Base-by-base conservation (phyloP, 2,329 filamentous ascomycete species). In the Aureobasidium sp. region DNA sequence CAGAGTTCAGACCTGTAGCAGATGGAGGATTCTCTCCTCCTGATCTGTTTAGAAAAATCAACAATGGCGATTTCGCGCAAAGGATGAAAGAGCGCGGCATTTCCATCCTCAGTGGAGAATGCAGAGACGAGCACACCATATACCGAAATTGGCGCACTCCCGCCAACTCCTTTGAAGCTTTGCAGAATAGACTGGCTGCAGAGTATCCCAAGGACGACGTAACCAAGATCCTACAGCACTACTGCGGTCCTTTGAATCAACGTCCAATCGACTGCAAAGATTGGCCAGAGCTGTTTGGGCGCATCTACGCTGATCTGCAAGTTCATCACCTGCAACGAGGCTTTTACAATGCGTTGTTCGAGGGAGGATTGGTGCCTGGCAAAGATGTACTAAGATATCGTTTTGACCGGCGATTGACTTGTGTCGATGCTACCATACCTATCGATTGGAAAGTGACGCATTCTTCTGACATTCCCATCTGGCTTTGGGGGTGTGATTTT, bases 261-360 rank as follows among this genome's bases (percentile, higher is more conserved):
- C 67, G 83, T 0, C 79, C 80, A 0, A 10, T 66, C 0, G 68
- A 68, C 7, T 77, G 72, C 52, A 68, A 70, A 47, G 71, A 78
- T 66, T 84, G 82, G 82, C 65, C 69, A 53, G 77, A 82, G 26
- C 77, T 78, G 0, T 84, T 83, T 67, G 82, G 82, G 0, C 73
- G 73, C 17, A 73, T 84, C 7, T 84, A 84, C 64, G 81, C 82
- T 1, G 79, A 83, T 61, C 78, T 83, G 65, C 82, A 84, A 67
- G 79, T 84, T 8, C 77, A 84, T 66, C 71, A 73, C n/a, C 76
- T 82, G 13, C 75, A 82, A 68, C 77, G 82, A 9, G 82, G 82
- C 0, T 77, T 84, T 62, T 71, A 78, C 5, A 70, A 77, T 41
- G 74, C 76, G 0, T 71, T 84, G 1, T 74, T 74, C 0, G 66